Conservation (phyloP, 148 eudicot species). For the Diospyros lotus region DNA sequence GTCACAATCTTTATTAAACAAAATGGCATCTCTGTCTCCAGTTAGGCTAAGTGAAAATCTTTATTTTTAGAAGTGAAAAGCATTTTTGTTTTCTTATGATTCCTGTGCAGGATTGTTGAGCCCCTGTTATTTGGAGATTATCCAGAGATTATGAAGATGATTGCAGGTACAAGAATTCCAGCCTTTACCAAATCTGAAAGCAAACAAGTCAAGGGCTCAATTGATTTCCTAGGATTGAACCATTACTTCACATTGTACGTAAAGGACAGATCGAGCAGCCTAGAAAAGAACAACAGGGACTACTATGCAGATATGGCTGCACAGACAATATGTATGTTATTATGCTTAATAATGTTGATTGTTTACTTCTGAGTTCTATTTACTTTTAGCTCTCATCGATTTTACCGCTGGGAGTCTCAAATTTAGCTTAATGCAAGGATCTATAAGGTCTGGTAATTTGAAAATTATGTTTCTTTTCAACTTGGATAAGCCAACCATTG, state of each 20-base stretch:
- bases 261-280: conserved; percentile 34
- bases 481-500: too few relatives aligned
- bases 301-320: conserved; percentile 37
- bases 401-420: background rate
- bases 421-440: background rate
- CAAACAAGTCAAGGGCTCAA: conserved; percentile 43
- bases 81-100: background rate
- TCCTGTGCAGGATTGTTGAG: conserved; percentile 39
- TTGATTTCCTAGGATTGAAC: conserved; percentile 63
- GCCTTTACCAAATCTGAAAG: conserved; percentile 38
- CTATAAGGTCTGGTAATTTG: background rate
- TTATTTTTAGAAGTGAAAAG: too few relatives aligned
- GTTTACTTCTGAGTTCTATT: background rate
- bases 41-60: background rate
- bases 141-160: conserved; percentile 43
- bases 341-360: background rate
- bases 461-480: too few relatives aligned
- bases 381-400: too few relatives aligned
- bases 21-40: background rate
- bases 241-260: conserved; percentile 23
- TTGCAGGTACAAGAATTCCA: conserved; percentile 43
- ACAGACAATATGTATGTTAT: conserved; percentile 29
- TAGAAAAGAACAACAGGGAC: conserved; percentile 30
- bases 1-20: conserved; percentile 3
- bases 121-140: conserved; percentile 61